A percentile compares a stretch with the other conserved stretches of the same genome.
Evolutionary conservation across 2,329 filamentous ascomycete genomes (phyloP).

Genomic region (Fusarium paranaense): DNA sequence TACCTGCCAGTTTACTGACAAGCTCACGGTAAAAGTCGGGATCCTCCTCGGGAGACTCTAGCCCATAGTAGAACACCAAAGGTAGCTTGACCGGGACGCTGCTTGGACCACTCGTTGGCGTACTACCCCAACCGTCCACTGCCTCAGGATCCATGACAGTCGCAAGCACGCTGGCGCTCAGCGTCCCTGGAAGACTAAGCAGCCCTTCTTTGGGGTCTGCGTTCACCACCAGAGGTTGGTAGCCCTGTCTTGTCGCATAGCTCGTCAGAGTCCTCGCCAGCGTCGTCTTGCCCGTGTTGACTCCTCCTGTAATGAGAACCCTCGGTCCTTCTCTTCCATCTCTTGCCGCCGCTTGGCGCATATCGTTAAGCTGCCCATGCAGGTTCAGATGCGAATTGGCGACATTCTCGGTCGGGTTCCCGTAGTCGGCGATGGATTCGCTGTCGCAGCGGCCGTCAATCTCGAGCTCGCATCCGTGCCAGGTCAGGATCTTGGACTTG

Average conservation of each 20-base stretch:
- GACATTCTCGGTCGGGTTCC: conserved; percentile 81
- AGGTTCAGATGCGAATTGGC: conserved; percentile 85
- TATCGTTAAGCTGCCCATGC: conserved; percentile 84
- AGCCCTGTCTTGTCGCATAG: conserved; percentile 80
- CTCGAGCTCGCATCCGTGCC: conserved; percentile 90
- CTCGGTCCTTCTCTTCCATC: conserved; percentile 72
- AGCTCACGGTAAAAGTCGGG: conserved; percentile 78
- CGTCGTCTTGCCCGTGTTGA: conserved; percentile 85
- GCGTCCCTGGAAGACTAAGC: conserved; percentile 80
- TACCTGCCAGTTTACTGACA: conserved; percentile 80
- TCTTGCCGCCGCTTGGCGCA: conserved; percentile 71
- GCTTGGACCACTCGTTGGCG: conserved; percentile 90
- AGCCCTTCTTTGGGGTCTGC: conserved; percentile 85
- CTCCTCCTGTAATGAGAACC: conserved; percentile 85
- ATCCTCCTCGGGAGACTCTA: conserved; percentile 78
- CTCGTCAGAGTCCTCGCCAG: conserved; percentile 80
- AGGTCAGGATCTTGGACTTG: conserved; percentile 91
- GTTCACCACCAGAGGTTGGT: conserved; percentile 86
- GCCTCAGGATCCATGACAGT: conserved; percentile 84
- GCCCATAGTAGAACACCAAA: conserved; percentile 89
- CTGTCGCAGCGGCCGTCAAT: conserved; percentile 71
- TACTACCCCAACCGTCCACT: conserved; percentile 88
- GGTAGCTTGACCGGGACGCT: conserved; percentile 91
- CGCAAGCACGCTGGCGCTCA: conserved; percentile 88
- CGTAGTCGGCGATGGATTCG: conserved; percentile 69